Base-by-base conservation (phyloP, 768 basidiomycete genomes). In the Mycena maculata region DNA sequence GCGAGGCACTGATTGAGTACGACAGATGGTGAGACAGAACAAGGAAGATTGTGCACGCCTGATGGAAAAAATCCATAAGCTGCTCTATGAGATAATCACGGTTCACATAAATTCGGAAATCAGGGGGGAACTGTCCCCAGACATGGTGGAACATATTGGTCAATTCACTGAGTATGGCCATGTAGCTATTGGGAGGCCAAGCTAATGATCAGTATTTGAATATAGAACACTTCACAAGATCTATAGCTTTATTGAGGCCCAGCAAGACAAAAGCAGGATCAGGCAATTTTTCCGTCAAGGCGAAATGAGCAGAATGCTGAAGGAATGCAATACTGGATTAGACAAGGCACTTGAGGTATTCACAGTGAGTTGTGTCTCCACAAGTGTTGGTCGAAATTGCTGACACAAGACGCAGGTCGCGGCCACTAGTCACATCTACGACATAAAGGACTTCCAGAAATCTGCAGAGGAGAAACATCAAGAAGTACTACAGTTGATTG, bases 401-500 rank as follows among this genome's bases (percentile, higher is more conserved):
- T 11, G 28, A 57, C 23, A n/a, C 18, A 28, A 13, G 23, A 30
- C 42, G 8, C 16, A 62, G 60, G 12, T 62, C 25, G n/a, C 38
- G 13, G 27, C 25, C 0, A 20, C 16, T 20, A 33, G 13, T 42
- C 6, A 49, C 8, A 5, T 16, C 4, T 22, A 20, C n/a, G 8
- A 64, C 23, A 12, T 38, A 1, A 15, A 16, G 6, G 33, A 28
- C 0, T 27, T 64, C 55, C 27, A 44, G 20, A 28, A 11, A 27
- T 7, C 18, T 22, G 33, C 44, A 22, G 47, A 57, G 0, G 30
- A 33, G 7, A 47, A 13, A 12, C 63, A 64, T 22, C 22, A 57
- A 22, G 54, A 64, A 25, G 30, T 55, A 9, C 42, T 64, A 10
- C 25, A 64, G 20, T 38, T 56, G 42, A 48, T 64, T 36, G 33